phyloP scores from a whole-genome alignment of 805 yeast species.

The Clavispora fructus region DNA sequence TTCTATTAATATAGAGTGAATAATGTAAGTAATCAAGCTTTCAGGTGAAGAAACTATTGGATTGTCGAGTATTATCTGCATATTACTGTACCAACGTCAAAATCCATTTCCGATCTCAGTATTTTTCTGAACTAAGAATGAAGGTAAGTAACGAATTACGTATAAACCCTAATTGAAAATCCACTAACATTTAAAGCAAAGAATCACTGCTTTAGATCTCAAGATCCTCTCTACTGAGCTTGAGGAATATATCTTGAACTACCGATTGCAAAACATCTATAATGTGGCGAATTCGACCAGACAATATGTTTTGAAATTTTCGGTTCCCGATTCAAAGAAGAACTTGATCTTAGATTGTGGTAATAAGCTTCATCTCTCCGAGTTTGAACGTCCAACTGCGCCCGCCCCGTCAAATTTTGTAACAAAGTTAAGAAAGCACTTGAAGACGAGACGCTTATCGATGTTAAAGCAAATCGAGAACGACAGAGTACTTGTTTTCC shows the following conservation, averaged over 20 bases:
- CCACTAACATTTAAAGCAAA: slow-evolving; percentile 42
- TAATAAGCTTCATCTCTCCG: slow-evolving; percentile 70
- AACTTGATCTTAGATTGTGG: slow-evolving; percentile 82
- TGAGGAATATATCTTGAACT: slow-evolving; percentile 48
- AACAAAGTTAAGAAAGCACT: slow-evolving; percentile 77
- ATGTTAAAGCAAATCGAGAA: slow-evolving; percentile 67
- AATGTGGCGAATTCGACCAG: slow-evolving; percentile 67
- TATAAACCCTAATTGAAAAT: slow-evolving; percentile 17
- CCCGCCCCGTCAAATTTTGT: slow-evolving; percentile 83
- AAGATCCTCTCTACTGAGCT: slow-evolving; percentile 68
- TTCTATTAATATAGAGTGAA: too few species aligned
- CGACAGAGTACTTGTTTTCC: slow-evolving; percentile 79
- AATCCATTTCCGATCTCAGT: neutral
- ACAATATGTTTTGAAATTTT: slow-evolving; percentile 74
- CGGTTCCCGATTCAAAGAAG: slow-evolving; percentile 76
- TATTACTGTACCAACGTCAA: neutral
- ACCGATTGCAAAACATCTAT: slow-evolving; percentile 79
- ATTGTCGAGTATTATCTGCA: neutral
- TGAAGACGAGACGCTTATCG: slow-evolving; percentile 74
- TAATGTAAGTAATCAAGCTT: too few species aligned
- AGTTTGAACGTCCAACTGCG: slow-evolving; percentile 74
- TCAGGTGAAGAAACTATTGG: too few species aligned
- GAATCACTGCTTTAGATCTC: slow-evolving; percentile 80
- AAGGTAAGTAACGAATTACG: slow-evolving; percentile 1
- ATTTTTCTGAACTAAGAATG: neutral